A percentile compares a stretch with the other conserved stretches of the same genome.
phyloP scores from a whole-genome alignment of 768 basidiomycete species.

The Suillus alpinus region DNA sequence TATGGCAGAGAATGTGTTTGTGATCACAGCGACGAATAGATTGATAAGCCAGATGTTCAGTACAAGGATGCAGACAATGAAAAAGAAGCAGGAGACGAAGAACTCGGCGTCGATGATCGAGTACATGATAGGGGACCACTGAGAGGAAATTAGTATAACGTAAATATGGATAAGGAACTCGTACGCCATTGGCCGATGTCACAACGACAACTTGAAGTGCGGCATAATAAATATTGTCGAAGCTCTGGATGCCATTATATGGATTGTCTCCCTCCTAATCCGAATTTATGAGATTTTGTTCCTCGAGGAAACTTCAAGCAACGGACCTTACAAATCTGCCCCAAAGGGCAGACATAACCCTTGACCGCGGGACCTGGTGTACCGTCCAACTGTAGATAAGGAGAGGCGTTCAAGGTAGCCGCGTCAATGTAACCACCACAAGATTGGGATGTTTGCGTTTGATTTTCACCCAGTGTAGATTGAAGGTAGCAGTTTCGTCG shows the following conservation, averaged over 20 bases:
- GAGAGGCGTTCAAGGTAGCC: conserved; percentile 40
- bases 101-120: conserved; percentile 86
- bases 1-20: conserved; percentile 88
- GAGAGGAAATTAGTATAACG: not conserved
- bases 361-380: conserved; percentile 46
- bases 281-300: not conserved
- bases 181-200: conserved; percentile 72
- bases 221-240: conserved; percentile 84
- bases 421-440: conserved; percentile 85
- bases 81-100: conserved; percentile 84
- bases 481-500: conserved; percentile 59
- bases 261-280: conserved; percentile 68
- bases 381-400: conserved; percentile 42
- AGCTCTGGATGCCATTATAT: conserved; percentile 62
- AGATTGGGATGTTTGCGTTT: conserved; percentile 48
- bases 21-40: conserved; percentile 93
- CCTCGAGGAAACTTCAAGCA: not conserved
- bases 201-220: conserved; percentile 83
- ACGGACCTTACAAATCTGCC: conserved; percentile 75
- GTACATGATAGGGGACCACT: conserved; percentile 89
- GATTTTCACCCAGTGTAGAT: conserved; percentile 52
- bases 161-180: conserved; percentile 24
- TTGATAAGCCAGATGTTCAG: conserved; percentile 95
- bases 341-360: conserved; percentile 87
- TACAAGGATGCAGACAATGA: conserved; percentile 78